These are phyloP conservation scores for Salvia miltiorrhiza DNA, from an alignment of 257 asterid genomes.

Conservation along the genomic window DNA sequence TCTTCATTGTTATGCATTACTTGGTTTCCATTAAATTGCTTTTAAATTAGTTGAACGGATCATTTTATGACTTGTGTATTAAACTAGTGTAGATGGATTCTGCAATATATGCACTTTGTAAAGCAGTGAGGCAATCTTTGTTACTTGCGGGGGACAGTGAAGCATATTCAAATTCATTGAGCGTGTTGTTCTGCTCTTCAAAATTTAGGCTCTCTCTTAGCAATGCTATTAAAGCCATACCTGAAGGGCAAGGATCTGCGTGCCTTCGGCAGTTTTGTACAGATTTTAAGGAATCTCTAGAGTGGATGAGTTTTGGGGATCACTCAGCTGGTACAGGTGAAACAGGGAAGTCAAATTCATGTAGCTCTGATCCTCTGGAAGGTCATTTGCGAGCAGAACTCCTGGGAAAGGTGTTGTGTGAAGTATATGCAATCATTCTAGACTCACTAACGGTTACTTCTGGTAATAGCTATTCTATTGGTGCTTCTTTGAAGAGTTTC, in stretches of 20 bases:
- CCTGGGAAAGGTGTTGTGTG: conserved; percentile 68
- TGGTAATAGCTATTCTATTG: conserved; percentile 70
- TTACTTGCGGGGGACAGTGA: conserved; percentile 33
- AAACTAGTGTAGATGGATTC: conserved; percentile 60
- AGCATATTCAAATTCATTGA: conserved; percentile 47
- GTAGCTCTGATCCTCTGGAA: conserved; percentile 22
- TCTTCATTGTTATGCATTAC: conserved; percentile 13
- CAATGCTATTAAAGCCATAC: conserved; percentile 70
- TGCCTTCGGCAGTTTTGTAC: conserved; percentile 56
- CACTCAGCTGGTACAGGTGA: conserved; percentile 35
- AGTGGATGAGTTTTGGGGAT: conserved; percentile 56
- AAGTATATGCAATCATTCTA: conserved; percentile 60
- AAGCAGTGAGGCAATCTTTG: conserved; percentile 56
- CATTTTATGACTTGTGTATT: conserved; percentile 30
- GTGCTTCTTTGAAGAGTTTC: conserved; percentile 57
- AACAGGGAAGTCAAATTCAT: conserved; percentile 24
- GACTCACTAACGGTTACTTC: conserved; percentile 69
- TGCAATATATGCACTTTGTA: conserved; percentile 69
- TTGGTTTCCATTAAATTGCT: neutral
- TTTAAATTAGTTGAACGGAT: conserved; percentile 14
- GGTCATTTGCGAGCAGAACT: conserved; percentile 52
- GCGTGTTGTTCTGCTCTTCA: conserved; percentile 57
- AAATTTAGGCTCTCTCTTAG: conserved; percentile 67
- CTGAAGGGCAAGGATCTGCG: conserved; percentile 92
- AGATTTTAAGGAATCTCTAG: conserved; percentile 64